Percentiles rank a stretch among this genome's conserved stretches.
phyloP scores from a whole-genome alignment of 345 rosid genomes.

The Abelmoschus esculentus region DNA sequence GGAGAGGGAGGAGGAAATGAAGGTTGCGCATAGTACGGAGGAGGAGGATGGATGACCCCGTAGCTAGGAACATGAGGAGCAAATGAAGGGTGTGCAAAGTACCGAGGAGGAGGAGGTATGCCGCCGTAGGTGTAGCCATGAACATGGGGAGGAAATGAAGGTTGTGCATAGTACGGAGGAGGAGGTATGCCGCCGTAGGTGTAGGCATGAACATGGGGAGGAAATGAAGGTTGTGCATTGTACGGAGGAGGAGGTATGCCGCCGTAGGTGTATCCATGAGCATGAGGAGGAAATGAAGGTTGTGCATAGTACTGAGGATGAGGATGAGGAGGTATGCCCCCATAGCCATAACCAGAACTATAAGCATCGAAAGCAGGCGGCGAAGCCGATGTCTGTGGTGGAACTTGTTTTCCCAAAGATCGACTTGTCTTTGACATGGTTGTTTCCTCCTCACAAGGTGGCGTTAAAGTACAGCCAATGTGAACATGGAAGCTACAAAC shows the following conservation, averaged over 20 bases:
- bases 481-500: constrained; percentile 28
- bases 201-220: background rate
- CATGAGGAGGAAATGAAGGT: too few relatives aligned
- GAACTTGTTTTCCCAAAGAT: background rate
- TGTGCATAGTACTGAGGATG: too few relatives aligned
- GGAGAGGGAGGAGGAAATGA: background rate
- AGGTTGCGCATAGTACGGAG: too few relatives aligned
- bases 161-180: too few relatives aligned
- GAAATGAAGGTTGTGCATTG: background rate
- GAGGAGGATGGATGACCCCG: background rate
- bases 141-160: too few relatives aligned
- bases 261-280: background rate
- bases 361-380: background rate
- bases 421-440: background rate
- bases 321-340: background rate
- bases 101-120: too few relatives aligned
- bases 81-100: too few relatives aligned
- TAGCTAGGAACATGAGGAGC: too few relatives aligned
- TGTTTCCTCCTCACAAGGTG: constrained; percentile 4
- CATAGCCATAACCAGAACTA: background rate
- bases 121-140: background rate
- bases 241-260: background rate
- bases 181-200: too few relatives aligned
- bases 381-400: background rate
- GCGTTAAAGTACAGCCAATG: constrained; percentile 25